Conservation (phyloP, 495 filamentous ascomycete species). For the Aspergillus baeticus region DNA sequence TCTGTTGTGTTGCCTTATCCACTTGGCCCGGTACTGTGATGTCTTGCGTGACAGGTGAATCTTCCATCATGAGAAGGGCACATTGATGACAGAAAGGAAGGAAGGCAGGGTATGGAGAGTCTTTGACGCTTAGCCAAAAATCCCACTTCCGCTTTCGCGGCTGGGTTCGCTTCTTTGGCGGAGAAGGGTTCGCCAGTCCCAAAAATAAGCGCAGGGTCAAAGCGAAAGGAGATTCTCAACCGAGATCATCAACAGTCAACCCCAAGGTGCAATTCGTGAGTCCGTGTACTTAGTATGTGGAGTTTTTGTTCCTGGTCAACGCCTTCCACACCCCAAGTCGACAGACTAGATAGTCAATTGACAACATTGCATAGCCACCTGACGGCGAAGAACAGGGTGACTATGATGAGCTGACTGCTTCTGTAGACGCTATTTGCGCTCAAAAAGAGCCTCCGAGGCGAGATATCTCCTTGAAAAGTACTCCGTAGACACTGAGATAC, state of each 20-base stretch:
- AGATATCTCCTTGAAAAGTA: not conserved
- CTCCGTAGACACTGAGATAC: not conserved
- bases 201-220: not conserved
- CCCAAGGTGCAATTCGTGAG: too few species aligned
- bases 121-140: not conserved
- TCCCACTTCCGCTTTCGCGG: not conserved
- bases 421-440: too few species aligned
- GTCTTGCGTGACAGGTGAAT: not conserved
- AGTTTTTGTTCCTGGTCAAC: too few species aligned
- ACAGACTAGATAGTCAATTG: too few species aligned
- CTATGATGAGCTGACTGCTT: too few species aligned
- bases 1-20: conserved; percentile 4
- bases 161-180: not conserved
- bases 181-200: not conserved
- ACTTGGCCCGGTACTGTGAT: conserved; percentile 8
- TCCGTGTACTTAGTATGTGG: too few species aligned
- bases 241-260: too few species aligned
- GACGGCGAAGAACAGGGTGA: too few species aligned
- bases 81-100: not conserved
- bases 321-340: too few species aligned
- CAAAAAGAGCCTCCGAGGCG: too few species aligned
- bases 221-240: not conserved
- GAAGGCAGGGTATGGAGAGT: not conserved
- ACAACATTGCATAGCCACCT: too few species aligned
- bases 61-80: not conserved